Evolutionary conservation across 2,329 filamentous ascomycete genomes (phyloP), one percentile per base, ranked within the genome.

Genomic region (Ophiostoma novo-ulmi): DNA sequence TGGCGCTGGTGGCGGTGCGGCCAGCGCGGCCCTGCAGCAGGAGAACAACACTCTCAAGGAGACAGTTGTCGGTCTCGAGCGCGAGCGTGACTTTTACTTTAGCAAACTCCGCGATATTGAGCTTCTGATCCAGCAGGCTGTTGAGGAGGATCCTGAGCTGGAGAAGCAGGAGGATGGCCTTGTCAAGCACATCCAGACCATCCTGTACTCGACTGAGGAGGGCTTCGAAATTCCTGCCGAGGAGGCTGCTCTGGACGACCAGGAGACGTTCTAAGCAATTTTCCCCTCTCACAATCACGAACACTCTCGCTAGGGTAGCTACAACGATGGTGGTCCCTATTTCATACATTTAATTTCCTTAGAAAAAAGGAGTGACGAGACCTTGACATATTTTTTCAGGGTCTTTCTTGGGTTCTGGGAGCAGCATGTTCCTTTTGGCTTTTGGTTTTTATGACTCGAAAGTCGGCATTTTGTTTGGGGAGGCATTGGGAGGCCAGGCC

Each of bases 31-130:
- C 4, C 82, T 99, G 75, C 88, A 92, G 79, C 87, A 91, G 78
- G 95, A 98, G 85, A 95, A 97, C 78, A 86, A 87, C 61, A 91
- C 91, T 38, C 85, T 98, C 75, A 97, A 97, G 85, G 94, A 98
- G 83, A 97, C 93, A 0, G 94, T 99, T n/a, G 85, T 88, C 14
- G 95, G 95, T 1, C 85, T 99, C 61, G 95, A 99, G 85, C 90
- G 95, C 76, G 95, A 99, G 84, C 88, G 95, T 68, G 95, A 99
- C 80, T 99, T 99, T 80, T 99, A 99, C 85, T 99, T 99, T 82
- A 96, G 92, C 86, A 99, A 99, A 85, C 86, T 99, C 74, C 88
- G 95, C 72, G 95, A 99, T 79, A 99, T 99, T 76, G 95, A 99
- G 82, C 84, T 99, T 74, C 83, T 99, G 76, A 87, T 99, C 70